Conservation (phyloP, 2,329 filamentous ascomycete genomes). For the Apiospora phragmitis region DNA sequence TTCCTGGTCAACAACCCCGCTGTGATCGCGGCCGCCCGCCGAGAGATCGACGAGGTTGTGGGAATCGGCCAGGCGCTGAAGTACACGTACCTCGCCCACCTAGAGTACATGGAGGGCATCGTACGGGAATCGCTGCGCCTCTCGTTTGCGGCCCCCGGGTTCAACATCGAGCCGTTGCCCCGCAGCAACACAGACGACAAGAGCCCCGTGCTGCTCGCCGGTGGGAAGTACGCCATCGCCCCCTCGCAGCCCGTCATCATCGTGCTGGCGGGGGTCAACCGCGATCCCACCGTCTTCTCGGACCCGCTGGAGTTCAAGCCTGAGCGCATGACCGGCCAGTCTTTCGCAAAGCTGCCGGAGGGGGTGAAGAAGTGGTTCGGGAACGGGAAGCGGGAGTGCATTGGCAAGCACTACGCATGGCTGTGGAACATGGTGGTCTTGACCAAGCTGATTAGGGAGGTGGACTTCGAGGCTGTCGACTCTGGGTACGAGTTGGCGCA, state of each 20-base stretch:
- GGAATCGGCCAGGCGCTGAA: conserved; percentile 42
- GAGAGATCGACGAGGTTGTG: conserved; percentile 54
- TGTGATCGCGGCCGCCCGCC: conserved; percentile 47
- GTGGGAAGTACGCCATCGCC: conserved; percentile 50
- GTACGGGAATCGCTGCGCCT: conserved; percentile 57
- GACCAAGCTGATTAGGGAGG: conserved; percentile 42
- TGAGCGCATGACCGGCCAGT: conserved; percentile 49
- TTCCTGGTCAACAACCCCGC: conserved; percentile 53
- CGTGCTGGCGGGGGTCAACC: conserved; percentile 51
- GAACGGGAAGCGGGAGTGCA: conserved; percentile 52
- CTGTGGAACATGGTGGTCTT: conserved; percentile 44
- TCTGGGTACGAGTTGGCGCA: conserved; percentile 40
- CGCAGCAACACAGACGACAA: conserved; percentile 37
- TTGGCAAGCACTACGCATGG: conserved; percentile 52
- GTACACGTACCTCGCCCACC: conserved; percentile 48
- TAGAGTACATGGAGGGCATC: conserved; percentile 55
- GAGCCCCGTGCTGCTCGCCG: conserved; percentile 46
- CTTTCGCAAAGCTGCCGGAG: conserved; percentile 42
- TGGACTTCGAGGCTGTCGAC: conserved; percentile 47
- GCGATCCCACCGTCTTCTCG: conserved; percentile 48
- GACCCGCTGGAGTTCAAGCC: conserved; percentile 46
- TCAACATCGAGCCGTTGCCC: conserved; percentile 53
- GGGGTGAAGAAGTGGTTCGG: conserved; percentile 53
- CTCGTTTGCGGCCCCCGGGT: conserved; percentile 53
- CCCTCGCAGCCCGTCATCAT: conserved; percentile 51